Evolutionary conservation across 129 eudicot genomes (phyloP).

Genomic region (Escallonia herrerae): DNA sequence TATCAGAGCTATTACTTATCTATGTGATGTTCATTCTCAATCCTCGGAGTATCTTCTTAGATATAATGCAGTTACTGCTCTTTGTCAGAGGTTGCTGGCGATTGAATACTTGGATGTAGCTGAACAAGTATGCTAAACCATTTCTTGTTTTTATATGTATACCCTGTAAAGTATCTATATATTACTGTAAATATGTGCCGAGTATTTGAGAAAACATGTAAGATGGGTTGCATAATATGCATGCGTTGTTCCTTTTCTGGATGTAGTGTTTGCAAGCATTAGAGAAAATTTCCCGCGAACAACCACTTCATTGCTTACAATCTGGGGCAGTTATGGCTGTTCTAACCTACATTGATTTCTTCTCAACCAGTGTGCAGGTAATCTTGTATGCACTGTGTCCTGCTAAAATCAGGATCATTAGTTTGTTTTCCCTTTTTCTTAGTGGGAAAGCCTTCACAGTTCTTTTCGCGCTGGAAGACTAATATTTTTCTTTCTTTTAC

Average conservation of each 20-base stretch:
- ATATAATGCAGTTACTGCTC: slow-evolving; percentile 63
- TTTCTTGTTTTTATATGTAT: not conserved
- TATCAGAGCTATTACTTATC: slow-evolving; percentile 82
- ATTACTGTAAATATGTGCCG: not conserved
- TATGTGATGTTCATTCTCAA: slow-evolving; percentile 76
- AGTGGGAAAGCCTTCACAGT: not conserved
- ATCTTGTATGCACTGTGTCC: not conserved
- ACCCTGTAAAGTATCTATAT: not conserved
- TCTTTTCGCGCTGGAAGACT: slow-evolving; percentile 2
- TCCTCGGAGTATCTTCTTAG: slow-evolving; percentile 58
- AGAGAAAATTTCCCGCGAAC: slow-evolving; percentile 84
- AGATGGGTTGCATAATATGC: not conserved
- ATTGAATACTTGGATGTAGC: slow-evolving; percentile 89
- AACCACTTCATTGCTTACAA: slow-evolving; percentile 74
- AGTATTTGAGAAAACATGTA: not conserved
- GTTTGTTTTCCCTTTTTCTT: not conserved
- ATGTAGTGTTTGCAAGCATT: slow-evolving; percentile 91
- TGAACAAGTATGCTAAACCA: slow-evolving; percentile 55
- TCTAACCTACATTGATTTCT: slow-evolving; percentile 76
- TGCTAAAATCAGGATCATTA: not conserved
- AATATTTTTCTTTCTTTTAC: slow-evolving; percentile 7
- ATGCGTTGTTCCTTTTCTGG: slow-evolving; percentile 2
- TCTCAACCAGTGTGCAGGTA: slow-evolving; percentile 89
- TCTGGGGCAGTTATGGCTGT: slow-evolving; percentile 91
- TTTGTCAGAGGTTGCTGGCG: slow-evolving; percentile 62